Evolutionary conservation across 352 stramenopile species (phyloP), one percentile per base, ranked within the genome.

Genomic region (Globisporangium radiosum): DNA sequence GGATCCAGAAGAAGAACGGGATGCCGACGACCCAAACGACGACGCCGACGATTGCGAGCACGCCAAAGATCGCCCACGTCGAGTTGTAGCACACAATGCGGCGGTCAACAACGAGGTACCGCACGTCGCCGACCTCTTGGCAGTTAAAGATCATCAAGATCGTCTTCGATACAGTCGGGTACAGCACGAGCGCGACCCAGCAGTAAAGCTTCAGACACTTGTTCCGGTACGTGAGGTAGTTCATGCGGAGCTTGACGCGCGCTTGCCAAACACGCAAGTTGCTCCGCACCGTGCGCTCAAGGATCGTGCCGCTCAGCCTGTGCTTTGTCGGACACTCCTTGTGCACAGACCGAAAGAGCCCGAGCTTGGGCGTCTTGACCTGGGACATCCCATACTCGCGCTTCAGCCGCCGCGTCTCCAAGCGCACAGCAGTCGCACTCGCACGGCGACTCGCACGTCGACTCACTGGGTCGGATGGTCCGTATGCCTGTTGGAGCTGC

Each of bases 131-230:
- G 37, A 91, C 69, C 45, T 91, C 78, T 55, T 91, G 79, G 65
- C 81, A 91, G 44, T 89, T 90, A 58, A 88, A 91, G n/a, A 91
- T 72, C 37, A 71, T 87, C 19, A 91, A 47, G 52, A 91, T 91
- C 7, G 79, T 88, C 67, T 90, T 88, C 38, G 78, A 90, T 3
- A 91, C 79, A 0, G 72, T 87, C 17, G 81, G 79, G 48, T 91
- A 91, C n/a, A 91, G 64, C 39, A 90, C 80, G 3, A 90, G 59
- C 43, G 78, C 77, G 19, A 90, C 74, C 81, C 79, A 91, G 62
- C 81, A 85, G 64, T 88, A 90, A 2, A 88, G 71, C 49, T 91
- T 88, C 14, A 91, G 67, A 38, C 81, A 91, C 47, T 87, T 89
- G 69, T 88, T 87, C 13, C 79, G 76, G 66, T 91, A 91, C 44